These are phyloP conservation scores for Stellera chamaejasme DNA, from an alignment of 345 rosid genomes.

Conservation along the genomic window DNA sequence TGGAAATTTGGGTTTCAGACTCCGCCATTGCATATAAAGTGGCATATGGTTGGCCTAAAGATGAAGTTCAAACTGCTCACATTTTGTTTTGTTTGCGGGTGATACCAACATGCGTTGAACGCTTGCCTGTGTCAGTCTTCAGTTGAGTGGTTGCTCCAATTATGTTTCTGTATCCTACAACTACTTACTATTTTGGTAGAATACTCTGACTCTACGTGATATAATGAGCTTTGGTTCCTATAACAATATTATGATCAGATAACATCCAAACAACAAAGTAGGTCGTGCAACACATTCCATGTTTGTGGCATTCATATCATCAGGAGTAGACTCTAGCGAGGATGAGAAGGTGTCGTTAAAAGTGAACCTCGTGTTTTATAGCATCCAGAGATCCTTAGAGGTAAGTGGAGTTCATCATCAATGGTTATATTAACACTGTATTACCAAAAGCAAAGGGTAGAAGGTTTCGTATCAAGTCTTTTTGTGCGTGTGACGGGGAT, in stretches of 20 bases:
- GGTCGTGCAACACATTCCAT: slow-evolving; percentile 76
- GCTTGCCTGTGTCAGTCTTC: slow-evolving; percentile 46
- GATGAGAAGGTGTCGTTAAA: slow-evolving; percentile 48
- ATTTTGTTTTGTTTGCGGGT: slow-evolving; percentile 80
- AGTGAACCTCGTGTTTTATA: slow-evolving; percentile 80
- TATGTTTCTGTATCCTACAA: slow-evolving; percentile 84
- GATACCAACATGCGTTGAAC: slow-evolving; percentile 77
- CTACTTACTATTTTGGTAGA: slow-evolving; percentile 7
- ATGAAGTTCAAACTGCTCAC: slow-evolving; percentile 92
- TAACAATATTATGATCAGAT: slow-evolving; percentile 35
- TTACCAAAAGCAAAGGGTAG: slow-evolving; percentile 4
- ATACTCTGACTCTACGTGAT: background rate
- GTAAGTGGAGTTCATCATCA: slow-evolving; percentile 25
- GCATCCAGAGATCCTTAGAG: slow-evolving; percentile 74
- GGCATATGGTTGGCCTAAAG: slow-evolving; percentile 67
- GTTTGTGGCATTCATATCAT: slow-evolving; percentile 68
- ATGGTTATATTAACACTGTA: slow-evolving; percentile 1
- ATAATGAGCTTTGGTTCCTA: slow-evolving; percentile 32
- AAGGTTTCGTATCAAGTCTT: slow-evolving; percentile 4
- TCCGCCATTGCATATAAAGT: slow-evolving; percentile 28
- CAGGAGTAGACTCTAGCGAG: slow-evolving; percentile 45
- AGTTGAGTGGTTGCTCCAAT: slow-evolving; percentile 67
- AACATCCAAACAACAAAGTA: slow-evolving; percentile 76
- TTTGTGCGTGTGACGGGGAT: slow-evolving; percentile 35
- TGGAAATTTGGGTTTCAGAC: slow-evolving; percentile 20